These are phyloP conservation scores for Boletus albobrunnescens DNA, from an alignment of 1,284 basidiomycete species.

Conservation along the genomic window DNA sequence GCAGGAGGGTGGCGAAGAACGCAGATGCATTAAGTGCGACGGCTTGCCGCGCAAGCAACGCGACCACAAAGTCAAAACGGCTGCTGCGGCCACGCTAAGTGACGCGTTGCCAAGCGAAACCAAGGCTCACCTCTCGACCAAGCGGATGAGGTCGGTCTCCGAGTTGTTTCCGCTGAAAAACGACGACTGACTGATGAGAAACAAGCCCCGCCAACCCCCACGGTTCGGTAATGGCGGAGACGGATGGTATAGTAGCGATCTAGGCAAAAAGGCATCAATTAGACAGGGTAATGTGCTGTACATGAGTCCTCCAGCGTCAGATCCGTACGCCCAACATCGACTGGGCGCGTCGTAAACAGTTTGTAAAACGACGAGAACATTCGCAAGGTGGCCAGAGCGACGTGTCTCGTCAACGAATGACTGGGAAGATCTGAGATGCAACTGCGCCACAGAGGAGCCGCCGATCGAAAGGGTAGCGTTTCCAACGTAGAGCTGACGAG, in stretches of 20 bases:
- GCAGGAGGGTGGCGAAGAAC: no score
- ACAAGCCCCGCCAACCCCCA: not conserved
- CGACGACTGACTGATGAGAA: not conserved
- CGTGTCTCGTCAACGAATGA: not conserved
- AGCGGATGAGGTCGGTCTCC: not conserved
- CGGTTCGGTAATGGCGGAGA: not conserved
- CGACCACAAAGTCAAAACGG: not conserved
- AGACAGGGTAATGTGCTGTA: not conserved
- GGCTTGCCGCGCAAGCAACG: no score
- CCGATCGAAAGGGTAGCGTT: not conserved
- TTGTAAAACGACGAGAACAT: not conserved
- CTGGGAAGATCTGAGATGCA: not conserved
- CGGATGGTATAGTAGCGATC: not conserved
- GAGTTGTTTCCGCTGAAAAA: not conserved
- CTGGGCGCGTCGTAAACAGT: not conserved
- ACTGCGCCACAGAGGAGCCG: not conserved
- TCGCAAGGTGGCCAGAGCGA: not conserved
- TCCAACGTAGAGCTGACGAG: not conserved
- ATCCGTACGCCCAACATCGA: not conserved
- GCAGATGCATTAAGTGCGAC: no score
- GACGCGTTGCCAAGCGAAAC: no score
- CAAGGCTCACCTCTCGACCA: not conserved
- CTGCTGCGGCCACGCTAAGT: not conserved
- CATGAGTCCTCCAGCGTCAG: not conserved
- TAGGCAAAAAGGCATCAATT: not conserved